Evolutionary conservation across 2,329 filamentous ascomycete species (phyloP).

Genomic region (Trichocomaceae sp.): DNA sequence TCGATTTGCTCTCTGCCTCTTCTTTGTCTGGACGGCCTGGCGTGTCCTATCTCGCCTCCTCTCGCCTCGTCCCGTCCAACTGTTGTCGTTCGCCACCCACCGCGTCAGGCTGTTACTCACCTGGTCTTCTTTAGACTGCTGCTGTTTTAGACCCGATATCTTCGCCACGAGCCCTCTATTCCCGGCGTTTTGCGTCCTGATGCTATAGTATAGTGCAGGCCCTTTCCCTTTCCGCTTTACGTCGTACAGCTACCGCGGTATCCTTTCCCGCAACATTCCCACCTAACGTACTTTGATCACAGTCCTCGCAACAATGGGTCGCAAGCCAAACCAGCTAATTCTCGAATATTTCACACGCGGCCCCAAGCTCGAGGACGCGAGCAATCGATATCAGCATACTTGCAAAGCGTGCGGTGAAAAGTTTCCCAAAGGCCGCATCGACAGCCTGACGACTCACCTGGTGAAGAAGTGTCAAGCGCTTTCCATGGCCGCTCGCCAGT

Average conservation of each 20-base stretch:
- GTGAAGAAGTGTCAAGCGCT: constrained; percentile 82
- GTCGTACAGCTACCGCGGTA: constrained; percentile 1
- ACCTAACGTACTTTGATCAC: neutral
- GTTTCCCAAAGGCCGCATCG: constrained; percentile 83
- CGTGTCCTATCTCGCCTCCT: neutral
- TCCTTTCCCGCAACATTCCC: neutral
- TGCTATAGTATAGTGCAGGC: neutral
- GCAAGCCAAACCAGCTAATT: constrained; percentile 77
- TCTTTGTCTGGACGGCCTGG: neutral
- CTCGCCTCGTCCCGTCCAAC: constrained; percentile 14
- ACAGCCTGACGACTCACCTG: constrained; percentile 73
- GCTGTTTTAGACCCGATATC: neutral
- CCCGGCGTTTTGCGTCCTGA: neutral
- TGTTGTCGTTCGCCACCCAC: constrained; percentile 8
- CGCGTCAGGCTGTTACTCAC: constrained; percentile 5
- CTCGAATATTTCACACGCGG: constrained; percentile 83
- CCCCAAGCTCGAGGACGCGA: constrained; percentile 77
- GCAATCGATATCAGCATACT: constrained; percentile 85
- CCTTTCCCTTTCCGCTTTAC: neutral
- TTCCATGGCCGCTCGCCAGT: constrained; percentile 65
- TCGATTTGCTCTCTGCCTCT: neutral
- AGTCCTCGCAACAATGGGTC: constrained; percentile 56
- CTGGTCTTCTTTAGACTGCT: neutral
- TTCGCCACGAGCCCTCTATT: neutral
- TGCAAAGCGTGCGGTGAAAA: constrained; percentile 83